Evolutionary conservation across 345 rosid species (phyloP), one percentile per base, ranked within the genome.

Genomic region (Mercurialis annua): DNA sequence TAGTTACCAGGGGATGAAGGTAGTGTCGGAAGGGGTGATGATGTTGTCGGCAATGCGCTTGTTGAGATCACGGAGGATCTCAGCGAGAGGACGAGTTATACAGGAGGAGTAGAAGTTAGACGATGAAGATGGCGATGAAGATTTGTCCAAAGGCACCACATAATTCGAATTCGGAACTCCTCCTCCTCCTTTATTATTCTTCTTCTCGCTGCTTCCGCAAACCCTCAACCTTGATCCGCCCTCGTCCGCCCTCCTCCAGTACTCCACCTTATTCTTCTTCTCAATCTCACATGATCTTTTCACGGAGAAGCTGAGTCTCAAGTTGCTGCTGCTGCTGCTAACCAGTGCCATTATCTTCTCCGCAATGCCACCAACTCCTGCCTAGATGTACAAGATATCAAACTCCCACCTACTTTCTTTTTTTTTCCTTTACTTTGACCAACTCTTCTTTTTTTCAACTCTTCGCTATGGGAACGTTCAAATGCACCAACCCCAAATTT

Each of bases 31-130:
- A 31, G 86, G 64, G 34, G 83, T 86, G 62, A 89, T 80, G 77
- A 91, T 85, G 74, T 89, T 91, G 30, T 91, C 97, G 47, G 99
- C 96, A 66, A 94, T 89, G 79, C 88, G 83, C 85, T 89, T 89
- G 76, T 94, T 94, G 73, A 94, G 96, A 69, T 94, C 99, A 17
- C 99, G 92, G 48, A 94, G 84, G 84, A 94, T 94, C 88, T 94
- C 99, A 27, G 76, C 89, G 21, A 94, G 82, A 46, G 99, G 99
- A 17, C 99, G 86, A 53, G 90, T 91, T 71, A 94, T 87, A 55
- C 83, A 89, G 0, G 98, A 87, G 0, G 92, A 83, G 10, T 81
- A 81, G 1, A n/a, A n/a, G n/a, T n/a, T n/a, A n/a, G n/a, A n/a
- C n/a, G n/a, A n/a, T n/a, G n/a, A n/a, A n/a, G 89, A 72, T 43